Conservation (phyloP, 805 yeast genomes). For the Metschnikowia drakensbergensis region DNA sequence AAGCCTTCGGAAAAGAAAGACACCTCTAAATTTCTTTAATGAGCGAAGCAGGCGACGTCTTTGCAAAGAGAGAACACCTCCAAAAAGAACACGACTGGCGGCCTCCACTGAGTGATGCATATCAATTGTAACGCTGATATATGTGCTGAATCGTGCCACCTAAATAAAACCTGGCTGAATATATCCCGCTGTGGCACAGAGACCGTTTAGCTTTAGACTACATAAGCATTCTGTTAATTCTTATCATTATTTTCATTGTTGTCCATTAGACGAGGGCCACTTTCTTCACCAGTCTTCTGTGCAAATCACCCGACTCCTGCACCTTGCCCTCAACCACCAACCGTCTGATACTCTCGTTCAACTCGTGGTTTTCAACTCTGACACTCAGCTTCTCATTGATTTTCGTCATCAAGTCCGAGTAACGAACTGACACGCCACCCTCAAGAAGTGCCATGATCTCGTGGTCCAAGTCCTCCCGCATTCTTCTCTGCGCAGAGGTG, state of each 20-base stretch:
- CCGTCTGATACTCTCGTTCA: slow-evolving; percentile 62
- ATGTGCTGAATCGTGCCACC: no score
- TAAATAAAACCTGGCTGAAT: no score
- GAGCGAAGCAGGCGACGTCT: not conserved
- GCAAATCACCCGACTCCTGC: slow-evolving; percentile 67
- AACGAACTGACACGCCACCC: slow-evolving; percentile 48
- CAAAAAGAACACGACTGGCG: no score
- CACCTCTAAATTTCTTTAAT: slow-evolving; percentile 4
- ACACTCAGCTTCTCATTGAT: slow-evolving; percentile 64
- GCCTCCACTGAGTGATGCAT: no score
- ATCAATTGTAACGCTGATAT: no score
- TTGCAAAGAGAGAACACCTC: no score
- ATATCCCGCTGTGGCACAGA: no score
- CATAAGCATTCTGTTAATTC: no score
- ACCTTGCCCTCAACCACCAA: slow-evolving; percentile 70
- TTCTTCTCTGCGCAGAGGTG: slow-evolving; percentile 76
- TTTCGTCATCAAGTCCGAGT: slow-evolving; percentile 53
- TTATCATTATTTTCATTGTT: not conserved
- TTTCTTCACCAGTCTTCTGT: slow-evolving; percentile 52
- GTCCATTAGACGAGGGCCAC: slow-evolving; percentile 17
- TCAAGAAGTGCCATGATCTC: slow-evolving; percentile 56
- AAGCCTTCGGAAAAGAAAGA: not conserved
- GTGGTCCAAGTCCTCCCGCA: slow-evolving; percentile 67
- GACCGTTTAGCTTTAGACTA: no score
- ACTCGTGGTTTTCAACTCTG: slow-evolving; percentile 66